Evolutionary conservation across 2,329 filamentous ascomycete species (phyloP).

Genomic region (Cryphonectria japonica): DNA sequence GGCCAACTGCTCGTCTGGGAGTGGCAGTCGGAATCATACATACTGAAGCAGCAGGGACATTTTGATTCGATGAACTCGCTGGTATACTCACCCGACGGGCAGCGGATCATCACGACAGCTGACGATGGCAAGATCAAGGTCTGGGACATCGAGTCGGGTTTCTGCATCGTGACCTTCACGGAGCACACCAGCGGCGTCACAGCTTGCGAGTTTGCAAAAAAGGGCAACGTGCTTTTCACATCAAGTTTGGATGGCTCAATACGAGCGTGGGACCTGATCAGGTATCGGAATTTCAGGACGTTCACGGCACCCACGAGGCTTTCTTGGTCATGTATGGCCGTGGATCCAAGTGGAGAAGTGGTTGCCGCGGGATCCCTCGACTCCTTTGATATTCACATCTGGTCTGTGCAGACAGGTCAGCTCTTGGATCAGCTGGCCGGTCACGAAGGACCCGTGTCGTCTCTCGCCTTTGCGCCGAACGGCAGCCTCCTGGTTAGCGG

Average conservation of each 20-base stretch:
- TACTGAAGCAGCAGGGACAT: constrained; percentile 96
- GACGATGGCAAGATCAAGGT: constrained; percentile 99
- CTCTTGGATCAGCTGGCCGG: constrained; percentile 87
- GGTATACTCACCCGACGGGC: constrained; percentile 90
- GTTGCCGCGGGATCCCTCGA: constrained; percentile 94
- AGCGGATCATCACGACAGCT: constrained; percentile 88
- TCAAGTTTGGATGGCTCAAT: constrained; percentile 93
- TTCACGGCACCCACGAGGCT: constrained; percentile 92
- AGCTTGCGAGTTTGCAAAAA: constrained; percentile 91
- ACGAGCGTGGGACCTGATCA: constrained; percentile 92
- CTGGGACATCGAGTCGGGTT: constrained; percentile 95
- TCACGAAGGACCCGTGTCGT: constrained; percentile 91
- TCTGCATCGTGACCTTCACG: constrained; percentile 97
- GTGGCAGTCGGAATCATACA: constrained; percentile 99
- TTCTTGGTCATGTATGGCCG: constrained; percentile 90
- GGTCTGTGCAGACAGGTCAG: constrained; percentile 97
- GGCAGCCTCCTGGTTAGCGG: constrained; percentile 84
- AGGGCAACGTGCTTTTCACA: constrained; percentile 94
- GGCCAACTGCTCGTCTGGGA: constrained; percentile 99
- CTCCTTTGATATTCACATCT: constrained; percentile 96
- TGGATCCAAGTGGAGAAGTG: constrained; percentile 96
- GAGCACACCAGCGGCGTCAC: constrained; percentile 96
- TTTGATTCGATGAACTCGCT: constrained; percentile 95
- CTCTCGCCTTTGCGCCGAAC: constrained; percentile 85
- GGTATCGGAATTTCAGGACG: constrained; percentile 95